phyloP scores from a whole-genome alignment of 257 asterid species.

The Mentha longifolia region DNA sequence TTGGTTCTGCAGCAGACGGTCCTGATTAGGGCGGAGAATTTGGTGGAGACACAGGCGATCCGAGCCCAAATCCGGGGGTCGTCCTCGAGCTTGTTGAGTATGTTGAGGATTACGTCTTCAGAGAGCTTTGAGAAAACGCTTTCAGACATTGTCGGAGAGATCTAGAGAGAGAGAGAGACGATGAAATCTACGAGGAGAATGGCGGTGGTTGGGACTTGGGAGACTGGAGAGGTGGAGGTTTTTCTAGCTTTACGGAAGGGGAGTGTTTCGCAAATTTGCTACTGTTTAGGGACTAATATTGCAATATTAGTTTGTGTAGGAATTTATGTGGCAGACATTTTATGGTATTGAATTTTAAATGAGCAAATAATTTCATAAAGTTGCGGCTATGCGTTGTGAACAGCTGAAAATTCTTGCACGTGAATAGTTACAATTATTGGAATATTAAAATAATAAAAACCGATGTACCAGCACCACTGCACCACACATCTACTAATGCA shows the following conservation, averaged over 20 bases:
- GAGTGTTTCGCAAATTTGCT: not conserved
- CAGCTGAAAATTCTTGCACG: not conserved
- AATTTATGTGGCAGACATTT: not conserved
- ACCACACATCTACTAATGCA: no score
- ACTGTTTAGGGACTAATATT: not conserved
- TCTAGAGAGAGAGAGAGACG: not conserved
- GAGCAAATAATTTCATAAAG: not conserved
- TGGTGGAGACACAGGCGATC: conserved; percentile 80
- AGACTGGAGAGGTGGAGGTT: conserved; percentile 13
- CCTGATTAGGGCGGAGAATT: conserved; percentile 66
- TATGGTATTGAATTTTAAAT: not conserved
- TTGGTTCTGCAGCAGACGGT: conserved; percentile 67
- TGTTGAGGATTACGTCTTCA: conserved; percentile 80
- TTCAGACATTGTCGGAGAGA: conserved; percentile 40
- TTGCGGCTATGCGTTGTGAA: not conserved
- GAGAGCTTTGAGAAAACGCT: conserved; percentile 69
- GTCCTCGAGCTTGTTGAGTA: conserved; percentile 73
- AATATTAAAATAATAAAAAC: no score
- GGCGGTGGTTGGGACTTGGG: not conserved
- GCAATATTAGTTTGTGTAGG: conserved; percentile 4
- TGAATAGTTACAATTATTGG: no score
- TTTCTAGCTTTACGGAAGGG: conserved; percentile 12
- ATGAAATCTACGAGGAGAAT: not conserved
- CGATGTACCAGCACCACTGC: no score
- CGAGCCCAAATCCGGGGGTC: conserved; percentile 93